Evolutionary conservation across 2,329 filamentous ascomycete genomes (phyloP), one percentile per base, ranked within the genome.

Genomic region (Sarocladiaceae sp.): DNA sequence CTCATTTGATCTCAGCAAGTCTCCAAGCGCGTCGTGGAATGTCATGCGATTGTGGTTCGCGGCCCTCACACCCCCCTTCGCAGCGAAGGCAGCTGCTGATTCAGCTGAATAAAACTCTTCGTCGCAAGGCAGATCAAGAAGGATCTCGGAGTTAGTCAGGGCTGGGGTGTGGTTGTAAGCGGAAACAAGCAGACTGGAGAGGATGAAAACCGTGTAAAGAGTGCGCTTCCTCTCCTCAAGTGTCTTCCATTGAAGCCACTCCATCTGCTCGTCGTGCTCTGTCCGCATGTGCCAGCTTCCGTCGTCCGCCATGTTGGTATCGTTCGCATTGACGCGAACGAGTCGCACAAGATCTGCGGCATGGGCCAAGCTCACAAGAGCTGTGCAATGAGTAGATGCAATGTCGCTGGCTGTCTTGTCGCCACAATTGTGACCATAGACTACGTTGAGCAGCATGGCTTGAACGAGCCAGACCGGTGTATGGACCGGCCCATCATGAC

Each of bases 381-480:
- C 90, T 7, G 91, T 89, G 65, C 90, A 95, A 65, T 97, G 93
- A 1, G 89, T 96, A 57, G 87, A 92, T 1, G 93, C 93, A 62
- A 96, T 95, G 65, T 97, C 91, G 55, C 89, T 90, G 20, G 90
- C 88, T 51, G 84, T 86, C 71, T 95, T 93, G 66, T 97, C 93
- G 33, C 89, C 90, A 65, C 91, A 96, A 59, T 96, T 95, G 67
- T 97, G 90, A 13, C 93, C 93, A 65, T 96, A 97, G 15, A 97
- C 88, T 33, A 97, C 89, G 64, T 96, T 97, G 49, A 99, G 78
- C 8, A 97, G 76, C 93, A 97, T 97, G 0, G 93, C 90, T 69
- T 97, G 94, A 15, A 97, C 91, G 23, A 99, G 78, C 92, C 93
- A 97, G 36, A 97, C 78, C 1, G 93, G 93, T 2, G 92, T 93